Base-by-base conservation (phyloP, 2,329 filamentous ascomycete genomes). In the Monilinia laxa region DNA sequence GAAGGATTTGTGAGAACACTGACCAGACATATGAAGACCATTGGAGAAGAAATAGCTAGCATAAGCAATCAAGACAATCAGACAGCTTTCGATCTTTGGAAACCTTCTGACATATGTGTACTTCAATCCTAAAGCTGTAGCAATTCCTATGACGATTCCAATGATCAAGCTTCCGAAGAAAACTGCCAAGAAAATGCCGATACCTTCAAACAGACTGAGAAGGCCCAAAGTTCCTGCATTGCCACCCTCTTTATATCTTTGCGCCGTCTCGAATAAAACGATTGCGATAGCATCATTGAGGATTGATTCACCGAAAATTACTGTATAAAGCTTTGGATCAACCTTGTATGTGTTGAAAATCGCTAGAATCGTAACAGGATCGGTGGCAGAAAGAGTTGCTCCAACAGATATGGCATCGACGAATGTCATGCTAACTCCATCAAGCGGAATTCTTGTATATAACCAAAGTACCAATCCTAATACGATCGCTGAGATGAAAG, bases 301-400 rank as follows among this genome's bases (percentile, higher is more conserved):
- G 68, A 99, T 98, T 10, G 94, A 96, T 80, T 99, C 95, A 76
- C 95, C 95, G 78, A 99, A 99, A 72, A 99, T 99, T 77, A 99
- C 89, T 40, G 95, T 99, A 80, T 99, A 99, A 23, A 99, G 85
- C 80, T 98, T 98, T 3, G 95, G 95, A 75, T 99, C 95, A 74
- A 99, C 95, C 80, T 98, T 98, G 85, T 98, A 99, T 1, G 95
- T 91, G 78, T 97, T 98, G 85, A 99, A 99, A 73, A 99, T 99
- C 77, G 95, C 95, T 64, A 99, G 83, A 73, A 99, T 98, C 0
- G 95, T 99, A 68, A 99, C 94, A 0, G 95, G 95, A 76, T 99
- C 95, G 1, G 95, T 99, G 68, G 95, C 95, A 2, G 95, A 98
- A 42, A 99, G 85, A 0, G 95, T 99, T 55, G 95, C 95, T 74